A percentile compares a stretch with the other conserved stretches of the same genome.
phyloP scores from a whole-genome alignment of 495 filamentous ascomycete genomes.

The Tuber borchii region DNA sequence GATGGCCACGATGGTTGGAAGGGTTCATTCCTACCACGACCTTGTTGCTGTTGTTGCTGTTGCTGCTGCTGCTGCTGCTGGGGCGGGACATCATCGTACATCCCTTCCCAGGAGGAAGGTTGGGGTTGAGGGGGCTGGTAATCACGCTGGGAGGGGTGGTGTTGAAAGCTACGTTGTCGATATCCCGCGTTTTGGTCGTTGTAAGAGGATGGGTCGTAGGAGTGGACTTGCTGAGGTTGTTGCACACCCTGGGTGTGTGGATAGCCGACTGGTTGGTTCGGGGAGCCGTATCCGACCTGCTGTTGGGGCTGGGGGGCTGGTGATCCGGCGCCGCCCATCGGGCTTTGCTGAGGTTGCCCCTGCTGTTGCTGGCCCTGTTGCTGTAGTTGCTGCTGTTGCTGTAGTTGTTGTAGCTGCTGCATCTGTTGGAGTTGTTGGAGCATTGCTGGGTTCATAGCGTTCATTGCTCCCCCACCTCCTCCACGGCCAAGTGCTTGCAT shows the following conservation, averaged over 20 bases:
- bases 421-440: conserved; percentile 75
- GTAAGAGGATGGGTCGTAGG: conserved; percentile 1
- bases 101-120: conserved; percentile 77
- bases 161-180: conserved; percentile 36
- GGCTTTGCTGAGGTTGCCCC: conserved; percentile 19
- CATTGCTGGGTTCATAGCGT: conserved; percentile 73
- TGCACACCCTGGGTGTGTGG: conserved; percentile 28
- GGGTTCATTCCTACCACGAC: conserved; percentile 37
- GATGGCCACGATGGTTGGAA: conserved; percentile 28
- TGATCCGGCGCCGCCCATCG: conserved; percentile 25
- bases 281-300: conserved; percentile 36
- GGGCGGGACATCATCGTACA: conserved; percentile 96
- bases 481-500: conserved; percentile 43
- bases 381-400: conserved; percentile 51
- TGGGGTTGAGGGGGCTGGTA: conserved; percentile 40
- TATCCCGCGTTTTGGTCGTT: neutral
- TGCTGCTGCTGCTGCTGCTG: conserved; percentile 50
- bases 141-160: conserved; percentile 40
- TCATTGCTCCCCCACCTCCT: conserved; percentile 57
- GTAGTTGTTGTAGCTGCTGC: conserved; percentile 66
- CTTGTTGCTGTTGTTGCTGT: conserved; percentile 18
- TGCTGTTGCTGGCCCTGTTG: conserved; percentile 36
- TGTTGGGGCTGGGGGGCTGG: conserved; percentile 27
- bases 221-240: conserved; percentile 12
- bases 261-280: conserved; percentile 32